Conservation (phyloP, 2,329 filamentous ascomycete genomes). For the Aspergillus awamori region DNA sequence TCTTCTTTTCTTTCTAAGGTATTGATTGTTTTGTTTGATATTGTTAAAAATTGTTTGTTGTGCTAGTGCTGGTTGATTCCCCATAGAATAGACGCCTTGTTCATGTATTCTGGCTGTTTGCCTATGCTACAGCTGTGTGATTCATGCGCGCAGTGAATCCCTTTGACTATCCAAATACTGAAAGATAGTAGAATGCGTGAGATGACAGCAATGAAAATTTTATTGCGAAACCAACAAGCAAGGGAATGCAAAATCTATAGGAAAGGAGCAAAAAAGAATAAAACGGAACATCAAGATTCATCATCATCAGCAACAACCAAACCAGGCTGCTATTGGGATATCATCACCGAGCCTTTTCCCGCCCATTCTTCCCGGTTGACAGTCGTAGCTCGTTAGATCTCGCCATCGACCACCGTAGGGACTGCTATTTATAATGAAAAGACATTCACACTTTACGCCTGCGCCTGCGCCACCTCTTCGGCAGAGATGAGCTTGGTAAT, state of each 20-base stretch:
- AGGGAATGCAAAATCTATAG: constrained; percentile 28
- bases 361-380: constrained; percentile 21
- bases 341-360: constrained; percentile 28
- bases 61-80: constrained; percentile 8
- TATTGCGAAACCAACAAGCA: constrained; percentile 22
- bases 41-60: neutral
- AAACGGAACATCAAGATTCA: constrained; percentile 28
- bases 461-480: constrained; percentile 21
- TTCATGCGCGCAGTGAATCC: neutral
- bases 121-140: constrained; percentile 7
- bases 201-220: constrained; percentile 19
- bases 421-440: constrained; percentile 7
- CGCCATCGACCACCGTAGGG: neutral
- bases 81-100: constrained; percentile 15
- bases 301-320: constrained; percentile 36
- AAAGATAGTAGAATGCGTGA: neutral
- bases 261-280: neutral
- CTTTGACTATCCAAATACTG: neutral
- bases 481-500: constrained; percentile 79
- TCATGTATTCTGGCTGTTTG: constrained; percentile 9
- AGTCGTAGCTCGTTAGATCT: constrained; percentile 1
- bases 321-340: constrained; percentile 26
- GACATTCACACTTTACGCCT: constrained; percentile 15
- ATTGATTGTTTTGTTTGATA: constrained; percentile 6
- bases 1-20: constrained; percentile 3